Conservation (phyloP, 2,329 filamentous ascomycete species). For the Plectosphaerella sp. region DNA sequence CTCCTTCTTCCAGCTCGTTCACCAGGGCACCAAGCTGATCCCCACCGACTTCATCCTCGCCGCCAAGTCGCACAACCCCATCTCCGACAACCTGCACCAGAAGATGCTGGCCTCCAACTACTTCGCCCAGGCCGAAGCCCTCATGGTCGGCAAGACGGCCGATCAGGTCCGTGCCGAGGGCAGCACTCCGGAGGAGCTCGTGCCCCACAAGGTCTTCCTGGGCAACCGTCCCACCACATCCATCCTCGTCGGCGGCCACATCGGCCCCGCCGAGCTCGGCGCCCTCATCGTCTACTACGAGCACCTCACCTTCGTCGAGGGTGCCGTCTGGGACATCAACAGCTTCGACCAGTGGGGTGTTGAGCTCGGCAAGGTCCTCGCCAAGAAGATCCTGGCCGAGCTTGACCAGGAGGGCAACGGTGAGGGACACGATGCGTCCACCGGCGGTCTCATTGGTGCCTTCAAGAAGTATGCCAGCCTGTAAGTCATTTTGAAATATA, state of each 20-base stretch:
- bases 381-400: constrained; percentile 86
- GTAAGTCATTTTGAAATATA: constrained; percentile 25
- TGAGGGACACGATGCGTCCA: constrained; percentile 77
- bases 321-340: constrained; percentile 99
- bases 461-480: constrained; percentile 73
- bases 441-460: constrained; percentile 80
- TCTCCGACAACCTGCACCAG: constrained; percentile 89
- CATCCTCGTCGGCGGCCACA: constrained; percentile 84
- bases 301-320: constrained; percentile 96
- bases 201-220: constrained; percentile 98
- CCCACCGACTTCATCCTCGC: constrained; percentile 97
- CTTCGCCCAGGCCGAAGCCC: constrained; percentile 81
- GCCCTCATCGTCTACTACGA: constrained; percentile 98
- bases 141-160: constrained; percentile 86
- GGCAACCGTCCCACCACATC: constrained; percentile 96
- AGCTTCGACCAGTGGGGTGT: constrained; percentile 99
- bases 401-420: constrained; percentile 73
- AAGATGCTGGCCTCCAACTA: constrained; percentile 94
- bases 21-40: constrained; percentile 98
- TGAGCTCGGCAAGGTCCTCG: constrained; percentile 92
- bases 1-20: constrained; percentile 99
- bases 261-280: constrained; percentile 89
- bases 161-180: constrained; percentile 76
- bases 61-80: constrained; percentile 93
- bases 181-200: constrained; percentile 61